Evolutionary conservation across 2,329 filamentous ascomycete genomes (phyloP).

Genomic region (Fusarium albosuccineum): DNA sequence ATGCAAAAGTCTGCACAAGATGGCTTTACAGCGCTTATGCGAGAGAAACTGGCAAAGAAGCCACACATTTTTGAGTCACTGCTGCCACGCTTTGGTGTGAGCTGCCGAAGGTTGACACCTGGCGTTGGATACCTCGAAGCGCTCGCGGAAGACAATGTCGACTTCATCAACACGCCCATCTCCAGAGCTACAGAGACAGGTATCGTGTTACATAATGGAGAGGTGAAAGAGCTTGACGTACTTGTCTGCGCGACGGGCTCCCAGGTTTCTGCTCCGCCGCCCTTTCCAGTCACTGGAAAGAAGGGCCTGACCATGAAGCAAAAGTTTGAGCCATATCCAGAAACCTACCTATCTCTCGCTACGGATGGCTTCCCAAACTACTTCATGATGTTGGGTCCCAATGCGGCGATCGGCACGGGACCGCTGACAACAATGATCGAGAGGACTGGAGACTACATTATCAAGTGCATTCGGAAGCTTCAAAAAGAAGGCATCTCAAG

Average conservation of each 20-base stretch:
- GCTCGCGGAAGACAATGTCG: not conserved
- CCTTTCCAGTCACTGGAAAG: not conserved
- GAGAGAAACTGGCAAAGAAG: not conserved
- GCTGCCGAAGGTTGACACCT: not conserved
- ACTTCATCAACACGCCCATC: not conserved
- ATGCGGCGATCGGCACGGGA: not conserved
- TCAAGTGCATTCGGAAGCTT: slow-evolving; percentile 11
- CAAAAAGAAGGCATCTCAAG: slow-evolving; percentile 10
- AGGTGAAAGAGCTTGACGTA: not conserved
- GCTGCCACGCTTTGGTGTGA: not conserved
- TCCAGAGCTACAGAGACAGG: not conserved
- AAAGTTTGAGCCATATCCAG: not conserved
- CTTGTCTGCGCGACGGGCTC: not conserved
- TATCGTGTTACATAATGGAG: not conserved
- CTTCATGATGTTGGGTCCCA: not conserved
- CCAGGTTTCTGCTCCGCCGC: not conserved
- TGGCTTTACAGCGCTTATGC: not conserved
- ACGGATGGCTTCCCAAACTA: slow-evolving; percentile 6
- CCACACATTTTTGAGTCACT: slow-evolving; percentile 2
- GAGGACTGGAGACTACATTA: slow-evolving; percentile 12
- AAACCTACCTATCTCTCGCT: not conserved
- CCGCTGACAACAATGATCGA: slow-evolving; percentile 14
- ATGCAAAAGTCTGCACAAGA: not conserved
- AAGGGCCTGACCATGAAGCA: not conserved
- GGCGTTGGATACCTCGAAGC: slow-evolving; percentile 1